Evolutionary conservation across 2,329 filamentous ascomycete genomes (phyloP), one percentile per base, ranked within the genome.

Genomic region (Aspergillus terreus): DNA sequence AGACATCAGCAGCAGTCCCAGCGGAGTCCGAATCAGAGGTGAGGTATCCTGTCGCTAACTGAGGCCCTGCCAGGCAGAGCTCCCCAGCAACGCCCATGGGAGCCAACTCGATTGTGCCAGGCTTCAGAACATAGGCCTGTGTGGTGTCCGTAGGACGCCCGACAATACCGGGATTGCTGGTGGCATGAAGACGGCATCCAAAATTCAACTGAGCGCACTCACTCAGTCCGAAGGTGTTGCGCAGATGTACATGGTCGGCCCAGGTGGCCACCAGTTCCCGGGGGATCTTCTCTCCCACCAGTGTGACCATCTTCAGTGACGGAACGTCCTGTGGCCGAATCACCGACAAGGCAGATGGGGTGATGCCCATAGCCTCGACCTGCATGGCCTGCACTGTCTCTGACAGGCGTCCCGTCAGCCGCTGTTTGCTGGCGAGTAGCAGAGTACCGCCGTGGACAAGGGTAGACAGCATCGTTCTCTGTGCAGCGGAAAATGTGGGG

Each of bases 141-240:
- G 53, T 54, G 36, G 56, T 59, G 33, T 54, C 55, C 6, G 45
- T 35, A 6, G 57, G 57, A 19, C 32, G 50, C 6, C 56, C 56
- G 15, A 57, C 45, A 30, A 48, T 53, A 6, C 48, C 14, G 2
- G 44, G 33, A 10, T 38, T 42, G 12, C 23, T 23, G 10, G 5
- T 32, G 7, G 17, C 17, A 25, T 27, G 17, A 12, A 51, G 23
- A 30, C 36, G 25, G 21, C 27, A 32, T 27, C 51, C 33, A n/a
- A 42, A 53, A 47, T 56, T 58, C 30, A 58, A 15, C 14, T 57
- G 54, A 21, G 58, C 47, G 25, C 53, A 56, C 49, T 60, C 58
- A 33, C 57, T 59, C 17, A 58, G 53, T 25, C 58, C 58, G 30
- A 54, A 60, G 4, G 50, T 51, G 45, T 56, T 56, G 9, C 45